phyloP scores from a whole-genome alignment of 2,329 filamentous ascomycete genomes.

The Plectosphaerella sp. region DNA sequence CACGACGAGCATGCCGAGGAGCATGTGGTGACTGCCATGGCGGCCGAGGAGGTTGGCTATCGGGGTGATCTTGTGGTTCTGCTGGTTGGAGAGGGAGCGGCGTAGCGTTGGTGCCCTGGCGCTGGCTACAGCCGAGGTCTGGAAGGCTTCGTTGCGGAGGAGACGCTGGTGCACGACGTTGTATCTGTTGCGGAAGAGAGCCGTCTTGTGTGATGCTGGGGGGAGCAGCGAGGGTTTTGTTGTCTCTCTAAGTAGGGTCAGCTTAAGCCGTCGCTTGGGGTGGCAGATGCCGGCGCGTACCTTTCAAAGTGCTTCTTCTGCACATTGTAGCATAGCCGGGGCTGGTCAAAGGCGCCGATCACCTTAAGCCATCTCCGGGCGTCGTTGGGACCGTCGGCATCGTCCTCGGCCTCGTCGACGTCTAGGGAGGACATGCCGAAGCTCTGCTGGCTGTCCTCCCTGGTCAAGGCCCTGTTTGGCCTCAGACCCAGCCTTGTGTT shows the following conservation, averaged over 20 bases:
- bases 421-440: conserved; percentile 54
- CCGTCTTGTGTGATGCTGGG: conserved; percentile 73
- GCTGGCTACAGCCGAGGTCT: conserved; percentile 71
- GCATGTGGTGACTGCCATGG: conserved; percentile 77
- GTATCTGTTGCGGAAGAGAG: conserved; percentile 84
- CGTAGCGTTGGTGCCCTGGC: conserved; percentile 47
- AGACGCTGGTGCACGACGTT: conserved; percentile 89
- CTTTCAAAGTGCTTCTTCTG: conserved; percentile 87
- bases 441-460: conserved; percentile 63
- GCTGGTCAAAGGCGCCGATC: conserved; percentile 80
- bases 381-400: conserved; percentile 42
- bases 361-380: conserved; percentile 80
- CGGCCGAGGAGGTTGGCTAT: conserved; percentile 74
- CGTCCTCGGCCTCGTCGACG: conserved; percentile 47
- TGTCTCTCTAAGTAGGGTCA: conserved; percentile 42
- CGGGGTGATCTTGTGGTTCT: conserved; percentile 82
- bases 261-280: neutral
- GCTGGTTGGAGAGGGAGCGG: conserved; percentile 58
- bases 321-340: conserved; percentile 70
- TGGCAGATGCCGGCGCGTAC: conserved; percentile 29
- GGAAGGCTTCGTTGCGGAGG: conserved; percentile 89
- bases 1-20: conserved; percentile 77
- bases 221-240: conserved; percentile 70
- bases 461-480: conserved; percentile 35
- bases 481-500: conserved; percentile 54